Base-by-base conservation (phyloP, 148 eudicot species). In the Limonium bicolor region DNA sequence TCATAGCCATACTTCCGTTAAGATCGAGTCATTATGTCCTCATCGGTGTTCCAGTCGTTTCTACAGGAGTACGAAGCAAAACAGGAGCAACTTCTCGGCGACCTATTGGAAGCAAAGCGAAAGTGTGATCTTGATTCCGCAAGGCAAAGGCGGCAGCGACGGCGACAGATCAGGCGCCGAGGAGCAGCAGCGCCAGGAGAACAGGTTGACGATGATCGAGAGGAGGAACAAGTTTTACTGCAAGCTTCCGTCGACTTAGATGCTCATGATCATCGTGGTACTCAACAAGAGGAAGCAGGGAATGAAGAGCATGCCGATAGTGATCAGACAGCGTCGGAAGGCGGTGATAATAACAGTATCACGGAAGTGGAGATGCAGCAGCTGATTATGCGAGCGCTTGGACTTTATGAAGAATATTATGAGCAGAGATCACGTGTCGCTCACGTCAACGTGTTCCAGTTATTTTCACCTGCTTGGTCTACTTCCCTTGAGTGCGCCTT, bases 381-480 rank as follows among this genome's bases (percentile, higher is more conserved):
- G 20, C 53, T 66, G 5, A 36, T 74, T 8, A 8, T 42, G 25
- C 61, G 64, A 41, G 73, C 64, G 10, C 28, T 64, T 1, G 46
- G 45, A 0, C 77, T 63, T 19, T 66, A 50, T 23, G 48, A 66
- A 16, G 66, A 74, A 47, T 74, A 60, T 31, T 71, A 56, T 28
- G 60, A 41, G 10, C 56, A 52, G 4, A 67, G 71, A 55, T 67
- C 73, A 11, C 64, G 62, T 47, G 60, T 54, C 1, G 64, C 48
- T 0, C 51, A 38, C n/a, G 36, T 27, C 5, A 28, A 72, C 54
- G 79, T 51, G 3, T 69, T 62, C 26, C 13, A 55, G n/a, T 25
- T 65, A 14, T 54, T 72, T 6, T 35, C 73, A 0, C 76, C 73
- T 10, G 20, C 69, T 7, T 77, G 76, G 70, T 50, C 58, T 16